These are phyloP conservation scores for Paecilomyces niveus DNA, from an alignment of 2,329 filamentous ascomycete genomes.

Conservation along the genomic window DNA sequence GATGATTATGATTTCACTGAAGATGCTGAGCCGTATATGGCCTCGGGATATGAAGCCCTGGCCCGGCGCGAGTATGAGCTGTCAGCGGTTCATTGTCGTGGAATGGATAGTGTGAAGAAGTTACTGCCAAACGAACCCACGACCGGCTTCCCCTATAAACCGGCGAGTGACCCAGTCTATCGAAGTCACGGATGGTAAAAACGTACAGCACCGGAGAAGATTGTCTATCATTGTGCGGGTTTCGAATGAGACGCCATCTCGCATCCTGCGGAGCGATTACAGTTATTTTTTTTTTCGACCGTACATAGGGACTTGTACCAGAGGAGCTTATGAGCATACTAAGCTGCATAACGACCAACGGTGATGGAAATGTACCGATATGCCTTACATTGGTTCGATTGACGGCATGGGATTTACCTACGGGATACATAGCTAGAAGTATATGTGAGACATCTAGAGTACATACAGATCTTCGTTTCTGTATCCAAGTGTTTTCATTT, in stretches of 20 bases:
- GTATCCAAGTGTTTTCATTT: too few species aligned
- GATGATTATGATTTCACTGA: conserved; percentile 22
- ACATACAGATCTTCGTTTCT: too few species aligned
- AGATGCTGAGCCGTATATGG: conserved; percentile 76
- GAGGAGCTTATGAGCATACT: too few species aligned
- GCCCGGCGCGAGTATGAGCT: conserved; percentile 56
- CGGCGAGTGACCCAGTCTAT: conserved; percentile 36
- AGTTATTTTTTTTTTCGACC: neutral
- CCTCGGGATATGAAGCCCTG: conserved; percentile 68
- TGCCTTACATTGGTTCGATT: too few species aligned
- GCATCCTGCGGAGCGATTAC: conserved; percentile 11
- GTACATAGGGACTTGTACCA: too few species aligned
- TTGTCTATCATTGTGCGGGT: conserved; percentile 33
- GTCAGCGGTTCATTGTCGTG: conserved; percentile 1
- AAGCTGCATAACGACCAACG: too few species aligned
- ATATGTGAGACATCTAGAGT: too few species aligned
- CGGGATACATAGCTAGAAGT: too few species aligned
- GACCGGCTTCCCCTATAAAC: conserved; percentile 25
- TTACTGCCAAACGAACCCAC: conserved; percentile 17
- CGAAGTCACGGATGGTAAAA: conserved; percentile 34
- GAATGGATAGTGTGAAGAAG: neutral
- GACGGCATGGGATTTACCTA: too few species aligned
- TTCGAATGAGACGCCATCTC: conserved; percentile 25
- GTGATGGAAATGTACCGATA: too few species aligned
- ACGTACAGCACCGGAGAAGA: conserved; percentile 16